phyloP scores from a whole-genome alignment of 176 grass and related monocot species.

The Bothriochloa decipiens region DNA sequence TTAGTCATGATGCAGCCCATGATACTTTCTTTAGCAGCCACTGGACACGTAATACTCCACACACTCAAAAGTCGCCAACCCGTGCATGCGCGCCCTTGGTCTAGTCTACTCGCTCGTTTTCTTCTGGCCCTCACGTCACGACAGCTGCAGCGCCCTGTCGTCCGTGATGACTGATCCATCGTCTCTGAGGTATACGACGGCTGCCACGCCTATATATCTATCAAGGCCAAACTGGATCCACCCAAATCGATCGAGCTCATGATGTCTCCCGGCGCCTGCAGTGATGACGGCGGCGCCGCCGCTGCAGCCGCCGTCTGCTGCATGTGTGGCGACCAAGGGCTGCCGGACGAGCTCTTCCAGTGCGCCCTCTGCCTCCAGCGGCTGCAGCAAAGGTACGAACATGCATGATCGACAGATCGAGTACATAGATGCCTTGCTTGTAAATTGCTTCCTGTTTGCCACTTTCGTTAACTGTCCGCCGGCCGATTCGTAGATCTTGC shows the following conservation, averaged over 20 bases:
- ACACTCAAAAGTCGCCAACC: background rate
- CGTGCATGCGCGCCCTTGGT: background rate
- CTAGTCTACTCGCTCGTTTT: constrained; percentile 7
- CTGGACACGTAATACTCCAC: background rate
- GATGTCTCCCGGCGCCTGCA: background rate
- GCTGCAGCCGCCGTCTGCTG: constrained; percentile 56
- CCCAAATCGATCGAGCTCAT: background rate
- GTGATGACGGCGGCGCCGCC: background rate
- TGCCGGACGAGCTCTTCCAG: constrained; percentile 65
- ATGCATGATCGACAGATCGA: too few species aligned
- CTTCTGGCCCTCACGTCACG: constrained; percentile 1
- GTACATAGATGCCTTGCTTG: too few species aligned
- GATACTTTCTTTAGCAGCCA: constrained; percentile 25
- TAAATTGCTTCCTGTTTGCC: background rate
- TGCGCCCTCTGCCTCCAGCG: constrained; percentile 62
- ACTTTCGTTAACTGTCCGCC: background rate
- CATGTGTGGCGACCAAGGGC: constrained; percentile 84
- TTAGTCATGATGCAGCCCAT: background rate
- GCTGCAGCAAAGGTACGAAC: constrained; percentile 68
- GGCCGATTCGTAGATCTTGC: too few species aligned
- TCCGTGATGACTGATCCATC: background rate
- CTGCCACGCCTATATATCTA: background rate
- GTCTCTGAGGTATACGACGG: background rate
- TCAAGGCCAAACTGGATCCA: background rate
- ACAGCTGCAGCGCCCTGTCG: background rate